Percentiles rank a stretch among this genome's conserved stretches.
Conservation (phyloP, 768 basidiomycete species). For the Russula emetica region DNA sequence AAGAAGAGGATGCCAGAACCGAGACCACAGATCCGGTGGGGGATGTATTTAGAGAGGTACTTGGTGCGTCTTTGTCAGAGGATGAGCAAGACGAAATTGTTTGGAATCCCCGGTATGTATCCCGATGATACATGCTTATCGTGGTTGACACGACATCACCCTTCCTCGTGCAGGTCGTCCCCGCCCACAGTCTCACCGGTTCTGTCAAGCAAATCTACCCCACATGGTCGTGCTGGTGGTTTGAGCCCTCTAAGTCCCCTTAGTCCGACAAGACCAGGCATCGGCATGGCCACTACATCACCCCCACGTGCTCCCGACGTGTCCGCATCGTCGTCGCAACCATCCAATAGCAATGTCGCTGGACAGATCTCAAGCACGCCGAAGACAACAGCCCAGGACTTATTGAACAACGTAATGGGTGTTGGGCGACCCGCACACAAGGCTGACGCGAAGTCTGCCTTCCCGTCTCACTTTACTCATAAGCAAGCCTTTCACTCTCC, state of each 20-base stretch:
- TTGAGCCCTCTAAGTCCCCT: conserved; percentile 22
- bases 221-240: conserved; percentile 10
- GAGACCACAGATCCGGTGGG: conserved; percentile 72
- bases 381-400: conserved; percentile 61
- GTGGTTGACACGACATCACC: not conserved
- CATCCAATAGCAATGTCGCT: conserved; percentile 11
- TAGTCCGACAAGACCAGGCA: conserved; percentile 11
- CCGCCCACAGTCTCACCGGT: conserved; percentile 18
- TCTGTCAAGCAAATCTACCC: conserved; percentile 16
- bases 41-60: conserved; percentile 55
- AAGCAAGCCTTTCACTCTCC: conserved; percentile 19
- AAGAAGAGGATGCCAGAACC: conserved; percentile 60
- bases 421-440: conserved; percentile 32
- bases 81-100: conserved; percentile 74
- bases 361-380: conserved; percentile 26
- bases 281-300: conserved; percentile 32
- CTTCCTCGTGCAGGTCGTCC: conserved; percentile 10
- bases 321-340: conserved; percentile 27
- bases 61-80: conserved; percentile 40
- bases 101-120: conserved; percentile 57
- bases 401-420: conserved; percentile 53
- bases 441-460: conserved; percentile 20
- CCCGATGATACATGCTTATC: not conserved
- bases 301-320: conserved; percentile 30
- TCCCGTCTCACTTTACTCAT: conserved; percentile 17